These are phyloP conservation scores for Lippia alba DNA, from an alignment of 305 asterid species.

Conservation along the genomic window DNA sequence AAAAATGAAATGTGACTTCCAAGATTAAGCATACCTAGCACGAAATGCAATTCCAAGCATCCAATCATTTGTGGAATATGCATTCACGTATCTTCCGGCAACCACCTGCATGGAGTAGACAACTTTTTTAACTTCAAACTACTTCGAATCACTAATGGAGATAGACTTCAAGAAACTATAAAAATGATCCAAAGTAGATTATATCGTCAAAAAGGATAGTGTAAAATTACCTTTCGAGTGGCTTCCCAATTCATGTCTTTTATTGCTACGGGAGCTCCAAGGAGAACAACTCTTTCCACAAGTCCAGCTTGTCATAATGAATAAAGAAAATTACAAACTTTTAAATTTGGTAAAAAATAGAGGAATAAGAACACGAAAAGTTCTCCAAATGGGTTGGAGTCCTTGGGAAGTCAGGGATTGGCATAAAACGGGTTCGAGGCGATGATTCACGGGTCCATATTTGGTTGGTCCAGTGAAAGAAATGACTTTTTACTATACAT, in stretches of 20 bases:
- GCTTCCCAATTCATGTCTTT: conserved; percentile 94
- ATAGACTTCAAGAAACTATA: neutral
- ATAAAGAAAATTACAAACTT: conserved; percentile 12
- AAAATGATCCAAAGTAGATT: neutral
- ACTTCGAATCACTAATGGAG: conserved; percentile 22
- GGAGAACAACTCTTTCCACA: conserved; percentile 92
- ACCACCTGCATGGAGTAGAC: conserved; percentile 66
- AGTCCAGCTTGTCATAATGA: conserved; percentile 64
- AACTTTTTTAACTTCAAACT: conserved; percentile 29
- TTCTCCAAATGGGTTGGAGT: too few species aligned
- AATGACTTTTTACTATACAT: too few species aligned
- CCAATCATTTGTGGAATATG: conserved; percentile 89
- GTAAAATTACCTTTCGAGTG: conserved; percentile 70
- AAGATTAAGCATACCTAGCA: conserved; percentile 65
- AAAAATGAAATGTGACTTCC: neutral
- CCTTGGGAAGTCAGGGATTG: too few species aligned
- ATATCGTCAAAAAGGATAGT: conserved; percentile 12
- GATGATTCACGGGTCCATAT: too few species aligned
- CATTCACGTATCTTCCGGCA: conserved; percentile 91
- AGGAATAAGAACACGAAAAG: too few species aligned
- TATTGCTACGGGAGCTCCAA: conserved; percentile 94
- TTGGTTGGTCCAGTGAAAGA: too few species aligned
- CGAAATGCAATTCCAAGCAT: conserved; percentile 97
- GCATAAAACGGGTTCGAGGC: too few species aligned
- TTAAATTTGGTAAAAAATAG: conserved; percentile 1